Percentiles rank a stretch among this genome's conserved stretches.
Conservation (phyloP, 176 grass and related monocot species). For the Dactylis glomerata region DNA sequence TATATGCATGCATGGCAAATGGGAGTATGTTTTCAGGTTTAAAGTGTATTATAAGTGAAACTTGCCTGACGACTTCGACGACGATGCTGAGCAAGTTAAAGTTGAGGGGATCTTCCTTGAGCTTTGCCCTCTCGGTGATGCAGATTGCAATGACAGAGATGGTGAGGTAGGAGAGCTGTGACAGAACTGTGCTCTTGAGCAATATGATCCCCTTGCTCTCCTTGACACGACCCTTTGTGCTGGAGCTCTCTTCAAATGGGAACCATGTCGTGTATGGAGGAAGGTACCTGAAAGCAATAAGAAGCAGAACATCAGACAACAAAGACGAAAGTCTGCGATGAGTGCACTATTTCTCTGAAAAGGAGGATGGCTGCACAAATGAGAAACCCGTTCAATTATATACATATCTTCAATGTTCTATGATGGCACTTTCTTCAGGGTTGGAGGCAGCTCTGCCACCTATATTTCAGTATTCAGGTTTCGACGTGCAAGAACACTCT, state of each 20-base stretch:
- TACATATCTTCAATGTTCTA: background rate
- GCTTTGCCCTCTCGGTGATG: constrained; percentile 54
- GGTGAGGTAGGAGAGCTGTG: constrained; percentile 48
- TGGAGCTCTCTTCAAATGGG: constrained; percentile 40
- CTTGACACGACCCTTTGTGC: background rate
- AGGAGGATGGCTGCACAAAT: background rate
- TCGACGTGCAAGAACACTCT: background rate
- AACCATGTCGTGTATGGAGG: constrained; percentile 60
- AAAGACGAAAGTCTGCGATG: background rate
- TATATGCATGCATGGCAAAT: background rate
- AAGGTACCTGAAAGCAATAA: constrained; percentile 54
- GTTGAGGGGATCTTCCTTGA: constrained; percentile 59
- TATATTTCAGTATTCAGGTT: background rate
- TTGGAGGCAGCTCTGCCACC: background rate
- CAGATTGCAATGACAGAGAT: constrained; percentile 61
- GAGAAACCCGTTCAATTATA: background rate
- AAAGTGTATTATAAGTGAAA: background rate
- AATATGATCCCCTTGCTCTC: constrained; percentile 23
- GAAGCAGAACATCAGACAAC: background rate
- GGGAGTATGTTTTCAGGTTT: background rate
- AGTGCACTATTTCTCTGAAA: too few species aligned
- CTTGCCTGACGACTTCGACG: constrained; percentile 62
- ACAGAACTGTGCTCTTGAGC: constrained; percentile 42
- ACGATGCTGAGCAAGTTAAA: constrained; percentile 63
- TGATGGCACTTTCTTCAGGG: background rate